Base-by-base conservation (phyloP, 495 filamentous ascomycete genomes). In the Neurospora hispaniola region DNA sequence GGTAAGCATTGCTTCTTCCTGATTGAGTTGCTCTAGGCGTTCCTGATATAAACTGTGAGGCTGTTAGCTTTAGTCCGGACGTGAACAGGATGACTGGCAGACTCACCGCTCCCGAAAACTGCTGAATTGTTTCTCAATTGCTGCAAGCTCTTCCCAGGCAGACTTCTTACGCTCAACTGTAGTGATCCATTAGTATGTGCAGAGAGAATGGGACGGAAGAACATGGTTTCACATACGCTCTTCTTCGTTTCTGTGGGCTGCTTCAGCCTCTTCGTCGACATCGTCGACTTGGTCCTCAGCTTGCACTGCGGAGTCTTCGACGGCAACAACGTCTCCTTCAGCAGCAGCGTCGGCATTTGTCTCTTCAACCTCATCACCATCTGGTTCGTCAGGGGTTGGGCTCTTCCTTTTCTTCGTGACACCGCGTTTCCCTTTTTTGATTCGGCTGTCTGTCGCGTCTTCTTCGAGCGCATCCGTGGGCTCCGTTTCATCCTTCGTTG, bases 31-130 rank as follows among this genome's bases (percentile, higher is more conserved):
- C 12, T 90, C 90, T 46, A 99, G 86, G 74, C 92, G 89, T 78
- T 98, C 94, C 74, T 96, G 91, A 79, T 92, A 95, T 39, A 97
- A 88, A 73, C 93, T 98, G 75, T 73, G 54, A 54, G 73, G 59
- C 7, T 12, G 70, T 79, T 74, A 81, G 76, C 41, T 35, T 20
- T 42, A 14, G n/a, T 70, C 40, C 35, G 7, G 5, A 35, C 20
- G 43, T 39, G 12, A 70, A 18, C 12, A 66, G 6, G 54, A 62
- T 38, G 14, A 1, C 54, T 71, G 27, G 40, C 9, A 39, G 39
- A 75, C 90, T 83, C 82, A 97, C 94, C 92, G 93, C 76, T 97
- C 93, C 76, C 93, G 88, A 76, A 97, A 90, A 35, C 89, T 88
- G 73, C 90, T 89, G 81, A 97, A 98, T 74, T 94, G 90, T 78